Conservation (phyloP, 306 rosid genomes). For the Vigna nakashimae region DNA sequence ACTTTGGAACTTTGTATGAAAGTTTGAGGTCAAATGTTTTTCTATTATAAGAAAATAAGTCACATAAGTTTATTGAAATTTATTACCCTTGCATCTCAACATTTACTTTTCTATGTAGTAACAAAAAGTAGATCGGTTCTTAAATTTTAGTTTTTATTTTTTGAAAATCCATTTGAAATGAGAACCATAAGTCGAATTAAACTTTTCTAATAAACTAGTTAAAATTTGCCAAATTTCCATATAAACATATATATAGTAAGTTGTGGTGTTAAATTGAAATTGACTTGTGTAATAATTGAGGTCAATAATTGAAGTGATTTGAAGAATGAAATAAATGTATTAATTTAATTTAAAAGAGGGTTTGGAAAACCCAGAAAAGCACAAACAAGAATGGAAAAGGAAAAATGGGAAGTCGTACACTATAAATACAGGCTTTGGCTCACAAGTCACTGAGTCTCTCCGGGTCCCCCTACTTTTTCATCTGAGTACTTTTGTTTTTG, state of each 20-base stretch:
- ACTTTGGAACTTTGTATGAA: no score
- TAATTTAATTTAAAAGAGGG: not conserved
- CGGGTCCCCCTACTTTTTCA: slow-evolving; percentile 45
- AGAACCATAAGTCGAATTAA: not conserved
- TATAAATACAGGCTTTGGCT: slow-evolving; percentile 36
- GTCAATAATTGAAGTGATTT: not conserved
- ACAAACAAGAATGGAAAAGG: slow-evolving; percentile 36
- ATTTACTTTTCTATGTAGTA: not conserved
- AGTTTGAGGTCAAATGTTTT: no score
- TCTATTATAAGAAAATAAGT: no score
- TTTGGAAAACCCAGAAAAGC: not conserved
- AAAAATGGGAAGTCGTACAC: slow-evolving; percentile 38
- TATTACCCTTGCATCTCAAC: not conserved
- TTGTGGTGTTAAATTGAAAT: not conserved
- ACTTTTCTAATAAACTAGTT: not conserved
- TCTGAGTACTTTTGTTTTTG: slow-evolving; percentile 38
- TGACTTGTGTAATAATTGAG: not conserved
- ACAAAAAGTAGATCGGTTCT: not conserved
- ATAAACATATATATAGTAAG: no score
- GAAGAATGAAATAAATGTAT: not conserved
- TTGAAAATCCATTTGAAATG: not conserved
- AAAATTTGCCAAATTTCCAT: no score
- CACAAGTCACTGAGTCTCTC: slow-evolving; percentile 45
- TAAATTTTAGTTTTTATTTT: not conserved
- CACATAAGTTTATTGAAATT: not conserved